Conservation (phyloP, 176 grass and related monocot genomes). For the Aegilops umbellulata region DNA sequence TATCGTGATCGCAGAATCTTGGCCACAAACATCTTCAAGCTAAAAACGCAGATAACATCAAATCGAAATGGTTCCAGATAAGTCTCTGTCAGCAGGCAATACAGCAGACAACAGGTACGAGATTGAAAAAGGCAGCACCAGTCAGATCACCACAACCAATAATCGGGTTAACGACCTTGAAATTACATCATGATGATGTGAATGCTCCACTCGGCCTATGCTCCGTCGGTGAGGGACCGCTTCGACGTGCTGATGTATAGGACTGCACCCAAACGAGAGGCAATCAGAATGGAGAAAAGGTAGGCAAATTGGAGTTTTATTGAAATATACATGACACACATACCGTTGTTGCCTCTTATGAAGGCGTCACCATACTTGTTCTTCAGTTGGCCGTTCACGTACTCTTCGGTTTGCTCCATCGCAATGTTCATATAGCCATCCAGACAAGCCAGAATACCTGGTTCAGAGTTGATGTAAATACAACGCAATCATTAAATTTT, state of each 20-base stretch:
- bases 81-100: not conserved
- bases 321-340: constrained; percentile 22
- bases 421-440: constrained; percentile 99
- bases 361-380: constrained; percentile 99
- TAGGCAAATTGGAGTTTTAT: not conserved
- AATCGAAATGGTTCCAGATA: constrained; percentile 4
- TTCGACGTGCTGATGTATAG: constrained; percentile 89
- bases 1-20: not conserved
- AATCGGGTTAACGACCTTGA: not conserved
- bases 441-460: constrained; percentile 88
- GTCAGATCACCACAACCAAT: constrained; percentile 11
- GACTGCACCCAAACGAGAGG: constrained; percentile 48
- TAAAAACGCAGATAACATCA: not conserved
- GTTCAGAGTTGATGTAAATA: not conserved
- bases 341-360: constrained; percentile 98
- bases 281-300: constrained; percentile 4
- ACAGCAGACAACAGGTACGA: constrained; percentile 18
- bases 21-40: not conserved
- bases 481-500: not conserved
- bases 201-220: constrained; percentile 22
- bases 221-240: constrained; percentile 53
- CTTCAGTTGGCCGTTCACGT: constrained; percentile 90
- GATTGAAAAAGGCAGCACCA: constrained; percentile 16
- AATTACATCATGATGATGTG: not conserved
- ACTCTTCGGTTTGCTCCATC: constrained; percentile 98